Evolutionary conservation across 305 asterid genomes (phyloP), one percentile per base, ranked within the genome.

Genomic region (Ilex paraguariensis): DNA sequence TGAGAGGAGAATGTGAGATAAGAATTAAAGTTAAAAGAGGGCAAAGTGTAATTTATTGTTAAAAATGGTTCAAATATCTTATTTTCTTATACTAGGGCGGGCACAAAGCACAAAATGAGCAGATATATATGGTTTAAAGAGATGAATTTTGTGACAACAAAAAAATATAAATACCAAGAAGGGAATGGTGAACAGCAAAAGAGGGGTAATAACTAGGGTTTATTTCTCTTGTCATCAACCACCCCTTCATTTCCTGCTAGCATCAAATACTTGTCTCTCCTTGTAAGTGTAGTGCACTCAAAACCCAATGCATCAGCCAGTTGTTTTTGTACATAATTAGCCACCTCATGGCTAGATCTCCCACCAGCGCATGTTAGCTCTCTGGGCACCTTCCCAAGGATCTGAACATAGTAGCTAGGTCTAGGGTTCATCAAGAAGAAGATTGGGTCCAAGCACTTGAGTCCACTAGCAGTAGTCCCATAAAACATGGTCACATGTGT

Each of bases 261-360:
- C 95, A 88, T 91, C 86, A 91, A 68, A 67, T 91, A 91, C 88
- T 91, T 91, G 36, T 91, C 97, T 74, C 81, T 83, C 59, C 98
- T 88, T 9, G 98, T 91, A 36, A 87, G 64, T 59, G 32, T 63
- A 0, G 98, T 91, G 71, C 97, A 87, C 70, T 88, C 87, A 66
- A 91, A 91, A 17, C 98, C 98, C 76, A 91, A 74, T 0, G 95
- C 97, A 21, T 65, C 64, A 0, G 66, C 97, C 64, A 93, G 44
- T 39, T 81, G 66, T 28, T 64, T 80, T 79, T 93, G 98, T 49
- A 90, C 77, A 39, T 82, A 70, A 39, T 93, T 93, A 13, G 98
- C 98, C 59, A 93, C 98, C 54, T 87, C 95, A 17, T 74, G 70
- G 64, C 91, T 71, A 4, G 90, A 66, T 13, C 73, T 92, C 66